Evolutionary conservation across 176 grass and related monocot species (phyloP), one percentile per base, ranked within the genome.

Genomic region (Aegilops bicornis): DNA sequence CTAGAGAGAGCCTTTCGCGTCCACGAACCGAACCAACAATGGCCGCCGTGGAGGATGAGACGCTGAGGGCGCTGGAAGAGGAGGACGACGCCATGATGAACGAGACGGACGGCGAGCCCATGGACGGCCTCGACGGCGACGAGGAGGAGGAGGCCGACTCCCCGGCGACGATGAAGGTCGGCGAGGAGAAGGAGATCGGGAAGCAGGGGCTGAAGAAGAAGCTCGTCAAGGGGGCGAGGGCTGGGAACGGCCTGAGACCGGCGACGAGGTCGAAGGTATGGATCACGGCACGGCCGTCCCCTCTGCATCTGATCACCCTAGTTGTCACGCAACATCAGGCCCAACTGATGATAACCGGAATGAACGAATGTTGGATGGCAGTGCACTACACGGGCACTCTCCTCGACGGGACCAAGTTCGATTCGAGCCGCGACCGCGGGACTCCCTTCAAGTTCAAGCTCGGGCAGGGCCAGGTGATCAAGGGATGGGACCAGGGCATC

Each of bases 321-420:
- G 35, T 36, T 36, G 1, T 36, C 35, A 36, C 48, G 48, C 22
- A 24, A 32, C 8, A 6, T 0, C 8, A 56, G 20, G 31, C 31
- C 35, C 10, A 64, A 2, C 24, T 3, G 5, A 29, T 29, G 0
- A 4, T 14, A 45, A 20, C 5, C 25, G 3, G 24, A 22, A 31
- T 13, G 35, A 52, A 15, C 13, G 45, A 50, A 20, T 58, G 54
- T 31, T 19, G 19, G 0, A 4, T 35, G 74, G 74, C 85, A 98
- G 95, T 98, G 76, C 95, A 95, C 71, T 98, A 98, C 76, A 98
- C 93, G 14, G 95, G 95, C 27, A 98, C 95, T 2, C 91, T 98
- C 7, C 86, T 98, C 24, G 95, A 98, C 30, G 95, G 91, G 3
- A 95, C 91, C 7, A 98, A 98, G 77, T 95, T 98, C 16, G 95